A percentile compares a stretch with the other conserved stretches of the same genome.
Evolutionary conservation across 31 red algal genomes (phyloP).

Genomic region (Endocladia muricata): DNA sequence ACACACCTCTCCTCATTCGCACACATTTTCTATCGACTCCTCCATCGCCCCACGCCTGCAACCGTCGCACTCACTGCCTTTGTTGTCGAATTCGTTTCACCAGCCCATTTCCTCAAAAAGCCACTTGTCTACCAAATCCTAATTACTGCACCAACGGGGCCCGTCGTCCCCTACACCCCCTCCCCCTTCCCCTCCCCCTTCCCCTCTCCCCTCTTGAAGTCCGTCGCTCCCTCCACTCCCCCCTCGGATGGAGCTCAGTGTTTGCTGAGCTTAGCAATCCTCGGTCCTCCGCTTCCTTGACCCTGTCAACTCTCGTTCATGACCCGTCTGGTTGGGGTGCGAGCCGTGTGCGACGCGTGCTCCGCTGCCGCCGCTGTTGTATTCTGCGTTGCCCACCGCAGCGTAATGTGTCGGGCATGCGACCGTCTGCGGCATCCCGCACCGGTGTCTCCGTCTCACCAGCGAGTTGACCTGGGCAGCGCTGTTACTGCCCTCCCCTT

Average conservation of each 20-base stretch:
- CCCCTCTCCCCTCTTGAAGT: not conserved
- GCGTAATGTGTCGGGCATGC: constrained; percentile 40
- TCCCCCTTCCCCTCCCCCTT: not conserved
- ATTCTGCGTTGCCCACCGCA: constrained; percentile 38
- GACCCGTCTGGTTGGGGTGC: constrained; percentile 61
- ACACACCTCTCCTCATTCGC: too few species aligned
- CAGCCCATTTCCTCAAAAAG: too few species aligned
- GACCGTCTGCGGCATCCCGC: too few species aligned
- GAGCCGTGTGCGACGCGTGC: constrained; percentile 68
- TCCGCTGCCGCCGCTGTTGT: constrained; percentile 43
- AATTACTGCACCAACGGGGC: not conserved
- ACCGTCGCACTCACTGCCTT: too few species aligned
- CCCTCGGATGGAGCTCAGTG: not conserved
- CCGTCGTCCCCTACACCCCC: not conserved
- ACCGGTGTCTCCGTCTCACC: constrained; percentile 3
- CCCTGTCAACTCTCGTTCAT: constrained; percentile 2
- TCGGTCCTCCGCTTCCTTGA: not conserved
- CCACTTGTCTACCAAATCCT: not conserved
- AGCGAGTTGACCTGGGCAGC: constrained; percentile 17
- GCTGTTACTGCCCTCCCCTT: constrained; percentile 52
- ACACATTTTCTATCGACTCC: too few species aligned
- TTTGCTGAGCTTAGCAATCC: not conserved
- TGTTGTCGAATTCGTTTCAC: too few species aligned
- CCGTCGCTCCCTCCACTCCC: not conserved
- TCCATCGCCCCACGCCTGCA: too few species aligned